These are phyloP conservation scores for Pichia nanzhaoensis DNA, from an alignment of 805 yeast genomes.

Conservation along the genomic window DNA sequence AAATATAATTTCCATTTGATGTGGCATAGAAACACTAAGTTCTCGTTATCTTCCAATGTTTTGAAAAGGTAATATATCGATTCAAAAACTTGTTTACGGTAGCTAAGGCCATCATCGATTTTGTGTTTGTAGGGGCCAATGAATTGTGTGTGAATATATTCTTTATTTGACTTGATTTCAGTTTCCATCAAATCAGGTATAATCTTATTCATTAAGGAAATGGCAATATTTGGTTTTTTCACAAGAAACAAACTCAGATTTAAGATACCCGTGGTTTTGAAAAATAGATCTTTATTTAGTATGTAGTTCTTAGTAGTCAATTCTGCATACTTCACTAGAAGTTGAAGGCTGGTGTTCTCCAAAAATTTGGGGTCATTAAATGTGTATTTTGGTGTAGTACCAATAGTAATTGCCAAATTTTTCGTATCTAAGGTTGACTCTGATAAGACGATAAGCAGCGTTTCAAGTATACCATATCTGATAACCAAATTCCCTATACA, in stretches of 20 bases:
- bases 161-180: constrained; percentile 49
- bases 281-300: constrained; percentile 38
- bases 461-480: constrained; percentile 12
- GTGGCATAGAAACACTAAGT: constrained; percentile 15
- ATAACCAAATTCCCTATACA: constrained; percentile 21
- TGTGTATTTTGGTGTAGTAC: constrained; percentile 26
- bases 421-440: constrained; percentile 7
- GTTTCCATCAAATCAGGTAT: constrained; percentile 43
- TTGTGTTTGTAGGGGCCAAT: constrained; percentile 87
- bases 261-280: constrained; percentile 54
- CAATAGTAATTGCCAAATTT: constrained; percentile 21
- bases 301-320: constrained; percentile 21
- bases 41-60: constrained; percentile 26
- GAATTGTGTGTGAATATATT: constrained; percentile 57
- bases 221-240: constrained; percentile 42
- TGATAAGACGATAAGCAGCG: constrained; percentile 14
- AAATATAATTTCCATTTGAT: constrained; percentile 27
- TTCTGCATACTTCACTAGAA: constrained; percentile 22
- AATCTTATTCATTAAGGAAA: constrained; percentile 39
- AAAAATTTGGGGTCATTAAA: constrained; percentile 16
- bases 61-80: constrained; percentile 48
- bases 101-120: constrained; percentile 70
- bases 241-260: constrained; percentile 55
- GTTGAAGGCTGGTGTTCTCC: constrained; percentile 4
- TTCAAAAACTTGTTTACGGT: constrained; percentile 68